Percentiles rank a stretch among this genome's conserved stretches.
Conservation (phyloP, 1,139 yeast genomes). For the Wickerhamomyces sp. region DNA sequence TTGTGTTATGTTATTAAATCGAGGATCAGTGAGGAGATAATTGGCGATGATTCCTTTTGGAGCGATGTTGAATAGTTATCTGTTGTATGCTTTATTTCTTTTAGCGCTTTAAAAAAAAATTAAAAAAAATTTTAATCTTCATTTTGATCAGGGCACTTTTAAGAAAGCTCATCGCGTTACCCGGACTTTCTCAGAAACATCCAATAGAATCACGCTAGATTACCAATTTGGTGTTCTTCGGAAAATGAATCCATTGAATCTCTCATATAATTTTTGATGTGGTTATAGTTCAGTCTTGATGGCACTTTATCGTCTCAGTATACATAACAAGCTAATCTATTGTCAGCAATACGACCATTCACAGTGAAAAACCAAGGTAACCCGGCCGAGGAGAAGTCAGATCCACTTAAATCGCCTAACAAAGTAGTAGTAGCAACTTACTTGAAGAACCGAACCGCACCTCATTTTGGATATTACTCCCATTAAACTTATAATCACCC, state of each 20-base stretch:
- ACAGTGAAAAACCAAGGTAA: too few relatives aligned
- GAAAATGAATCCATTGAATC: background rate
- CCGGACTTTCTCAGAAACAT: background rate
- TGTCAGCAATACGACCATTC: too few relatives aligned
- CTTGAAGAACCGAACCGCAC: too few relatives aligned
- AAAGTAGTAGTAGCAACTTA: too few relatives aligned
- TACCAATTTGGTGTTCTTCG: too few relatives aligned
- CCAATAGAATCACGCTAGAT: background rate
- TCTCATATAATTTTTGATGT: too few relatives aligned
- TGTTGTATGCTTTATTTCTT: background rate
- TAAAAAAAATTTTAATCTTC: background rate
- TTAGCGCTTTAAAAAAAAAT: background rate
- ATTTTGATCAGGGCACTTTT: background rate
- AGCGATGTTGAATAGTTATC: too few relatives aligned
- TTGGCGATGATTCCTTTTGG: background rate
- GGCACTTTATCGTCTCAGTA: too few relatives aligned
- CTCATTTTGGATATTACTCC: background rate
- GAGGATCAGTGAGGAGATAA: background rate
- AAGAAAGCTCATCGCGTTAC: background rate
- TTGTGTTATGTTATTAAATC: conserved; percentile 7
- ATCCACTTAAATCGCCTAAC: too few relatives aligned
- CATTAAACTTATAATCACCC: background rate
- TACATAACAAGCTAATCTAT: too few relatives aligned
- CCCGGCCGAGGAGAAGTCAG: too few relatives aligned
- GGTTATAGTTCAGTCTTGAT: too few relatives aligned